phyloP scores from a whole-genome alignment of 2,329 filamentous ascomycete species.

The Torrubiella hemipterigena region DNA sequence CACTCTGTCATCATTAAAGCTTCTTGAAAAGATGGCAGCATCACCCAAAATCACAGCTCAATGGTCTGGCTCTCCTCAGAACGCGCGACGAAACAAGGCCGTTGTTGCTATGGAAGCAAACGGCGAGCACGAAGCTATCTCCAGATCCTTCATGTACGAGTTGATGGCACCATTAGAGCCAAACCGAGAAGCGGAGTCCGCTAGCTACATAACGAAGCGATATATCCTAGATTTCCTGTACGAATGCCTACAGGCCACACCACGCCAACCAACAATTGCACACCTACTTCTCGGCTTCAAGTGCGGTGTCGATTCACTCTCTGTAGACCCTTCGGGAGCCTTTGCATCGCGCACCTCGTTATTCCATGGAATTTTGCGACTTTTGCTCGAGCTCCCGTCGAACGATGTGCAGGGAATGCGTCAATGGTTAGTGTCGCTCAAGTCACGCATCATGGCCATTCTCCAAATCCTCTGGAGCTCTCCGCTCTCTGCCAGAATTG shows the following conservation, averaged over 20 bases:
- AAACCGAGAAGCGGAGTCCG: constrained; percentile 55
- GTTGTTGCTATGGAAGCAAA: constrained; percentile 80
- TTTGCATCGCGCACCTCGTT: constrained; percentile 65
- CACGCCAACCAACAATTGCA: constrained; percentile 72
- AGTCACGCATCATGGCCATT: constrained; percentile 58
- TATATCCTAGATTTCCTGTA: constrained; percentile 80
- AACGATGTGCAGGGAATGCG: constrained; percentile 48
- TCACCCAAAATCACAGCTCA: constrained; percentile 69
- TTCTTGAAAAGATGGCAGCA: constrained; percentile 77
- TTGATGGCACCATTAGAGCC: constrained; percentile 59
- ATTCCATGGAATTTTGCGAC: constrained; percentile 67
- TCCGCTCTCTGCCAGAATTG: constrained; percentile 60
- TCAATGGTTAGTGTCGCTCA: constrained; percentile 58
- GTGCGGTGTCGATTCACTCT: constrained; percentile 59
- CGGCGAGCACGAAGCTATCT: constrained; percentile 68
- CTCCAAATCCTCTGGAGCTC: constrained; percentile 76
- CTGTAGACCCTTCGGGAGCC: constrained; percentile 53
- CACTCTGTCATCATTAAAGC: constrained; percentile 65
- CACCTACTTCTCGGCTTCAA: constrained; percentile 84
- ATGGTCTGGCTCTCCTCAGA: constrained; percentile 48
- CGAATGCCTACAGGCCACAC: constrained; percentile 62
- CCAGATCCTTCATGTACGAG: constrained; percentile 58
- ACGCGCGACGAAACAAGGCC: constrained; percentile 65
- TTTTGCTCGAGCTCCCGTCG: constrained; percentile 59
- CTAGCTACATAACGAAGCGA: constrained; percentile 70